Evolutionary conservation across 83 land plant genomes (phyloP).

Genomic region (Thuja plicata): DNA sequence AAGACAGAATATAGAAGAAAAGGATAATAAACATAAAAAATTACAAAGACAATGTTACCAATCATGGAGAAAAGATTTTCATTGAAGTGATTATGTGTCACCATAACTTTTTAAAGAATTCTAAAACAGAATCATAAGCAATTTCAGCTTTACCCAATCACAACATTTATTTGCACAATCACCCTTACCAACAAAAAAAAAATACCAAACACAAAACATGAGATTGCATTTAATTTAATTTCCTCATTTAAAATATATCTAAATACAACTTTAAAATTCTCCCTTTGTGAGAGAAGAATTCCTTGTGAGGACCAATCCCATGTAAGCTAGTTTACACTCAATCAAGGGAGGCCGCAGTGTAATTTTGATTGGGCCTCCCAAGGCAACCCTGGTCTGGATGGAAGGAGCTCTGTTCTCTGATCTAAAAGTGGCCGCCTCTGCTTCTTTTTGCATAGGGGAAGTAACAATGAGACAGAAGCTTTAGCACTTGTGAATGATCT

Average conservation of each 20-base stretch:
- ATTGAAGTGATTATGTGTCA: background rate
- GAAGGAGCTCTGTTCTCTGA: too few species aligned
- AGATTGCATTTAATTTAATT: background rate
- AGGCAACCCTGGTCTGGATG: too few species aligned
- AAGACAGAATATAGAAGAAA: background rate
- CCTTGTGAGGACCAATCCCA: too few species aligned
- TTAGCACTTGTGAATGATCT: too few species aligned
- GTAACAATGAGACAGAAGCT: too few species aligned
- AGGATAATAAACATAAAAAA: background rate
- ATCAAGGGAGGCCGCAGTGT: too few species aligned
- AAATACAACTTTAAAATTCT: background rate
- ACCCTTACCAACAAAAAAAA: background rate
- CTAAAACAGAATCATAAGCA: constrained; percentile 5
- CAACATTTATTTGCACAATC: background rate
- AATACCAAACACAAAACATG: background rate
- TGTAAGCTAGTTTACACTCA: too few species aligned
- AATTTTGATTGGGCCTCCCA: too few species aligned
- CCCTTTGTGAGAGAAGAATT: too few species aligned
- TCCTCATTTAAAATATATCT: background rate
- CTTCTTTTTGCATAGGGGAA: too few species aligned
- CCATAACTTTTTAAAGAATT: background rate
- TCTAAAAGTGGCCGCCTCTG: too few species aligned
- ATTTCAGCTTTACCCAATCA: background rate
- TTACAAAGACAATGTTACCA: background rate
- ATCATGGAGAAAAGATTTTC: background rate